Evolutionary conservation across 768 basidiomycete genomes (phyloP).

Genomic region (Jaapia argillacea): DNA sequence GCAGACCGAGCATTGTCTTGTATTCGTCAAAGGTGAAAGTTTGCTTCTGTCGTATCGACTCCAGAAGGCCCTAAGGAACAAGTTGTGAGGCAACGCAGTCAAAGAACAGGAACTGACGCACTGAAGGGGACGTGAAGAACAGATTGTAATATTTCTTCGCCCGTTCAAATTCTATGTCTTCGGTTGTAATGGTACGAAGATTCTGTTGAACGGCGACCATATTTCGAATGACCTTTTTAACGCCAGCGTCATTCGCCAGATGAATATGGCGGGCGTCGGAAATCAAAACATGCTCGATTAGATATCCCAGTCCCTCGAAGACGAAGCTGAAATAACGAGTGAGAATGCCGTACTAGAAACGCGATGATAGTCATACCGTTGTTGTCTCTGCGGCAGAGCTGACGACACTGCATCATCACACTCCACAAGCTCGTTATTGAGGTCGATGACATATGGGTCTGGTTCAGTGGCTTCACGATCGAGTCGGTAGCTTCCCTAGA

Average conservation of each 20-base stretch:
- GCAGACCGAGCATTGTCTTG: constrained; percentile 81
- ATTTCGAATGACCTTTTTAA: constrained; percentile 82
- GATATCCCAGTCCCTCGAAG: constrained; percentile 74
- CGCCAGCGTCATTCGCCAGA: constrained; percentile 61
- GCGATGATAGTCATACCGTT: constrained; percentile 39
- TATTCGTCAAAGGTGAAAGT: constrained; percentile 87
- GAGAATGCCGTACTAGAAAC: constrained; percentile 7
- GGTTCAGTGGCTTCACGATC: constrained; percentile 85
- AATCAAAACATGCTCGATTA: constrained; percentile 81
- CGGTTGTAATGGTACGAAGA: constrained; percentile 64
- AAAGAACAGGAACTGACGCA: constrained; percentile 22
- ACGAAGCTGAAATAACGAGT: constrained; percentile 49
- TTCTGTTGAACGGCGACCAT: constrained; percentile 89
- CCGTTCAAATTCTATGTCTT: constrained; percentile 62
- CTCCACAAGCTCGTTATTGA: constrained; percentile 71
- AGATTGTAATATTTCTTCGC: constrained; percentile 77
- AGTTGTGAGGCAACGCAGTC: constrained; percentile 1
- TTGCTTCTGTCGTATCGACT: constrained; percentile 49
- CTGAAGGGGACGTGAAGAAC: constrained; percentile 67
- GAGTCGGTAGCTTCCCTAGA: constrained; percentile 75
- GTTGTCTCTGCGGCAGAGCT: constrained; percentile 53
- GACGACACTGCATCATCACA: constrained; percentile 62
- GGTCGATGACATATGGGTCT: constrained; percentile 78
- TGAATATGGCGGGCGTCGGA: constrained; percentile 62
- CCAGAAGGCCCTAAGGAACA: constrained; percentile 58